These are phyloP conservation scores for Tuber calosporum DNA, from an alignment of 495 filamentous ascomycete species.

Conservation along the genomic window DNA sequence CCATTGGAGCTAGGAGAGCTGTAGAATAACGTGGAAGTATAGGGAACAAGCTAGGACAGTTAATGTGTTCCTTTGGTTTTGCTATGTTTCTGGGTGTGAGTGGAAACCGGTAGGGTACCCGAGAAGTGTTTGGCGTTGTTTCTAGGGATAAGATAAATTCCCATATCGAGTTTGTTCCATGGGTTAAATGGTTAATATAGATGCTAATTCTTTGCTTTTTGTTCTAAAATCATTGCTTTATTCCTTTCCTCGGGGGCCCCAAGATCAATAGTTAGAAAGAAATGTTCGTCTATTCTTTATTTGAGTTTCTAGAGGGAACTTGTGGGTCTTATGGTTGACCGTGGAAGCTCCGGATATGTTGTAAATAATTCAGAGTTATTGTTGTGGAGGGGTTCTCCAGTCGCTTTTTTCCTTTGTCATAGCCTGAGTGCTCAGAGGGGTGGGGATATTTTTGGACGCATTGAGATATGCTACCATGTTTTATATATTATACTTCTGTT, in stretches of 20 bases:
- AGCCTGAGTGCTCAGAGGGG: neutral
- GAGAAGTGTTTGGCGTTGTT: neutral
- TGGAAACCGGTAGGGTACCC: neutral
- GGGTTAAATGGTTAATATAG: neutral
- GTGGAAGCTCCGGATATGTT: neutral
- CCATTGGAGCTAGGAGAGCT: neutral
- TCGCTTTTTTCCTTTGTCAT: neutral
- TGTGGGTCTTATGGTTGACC: neutral
- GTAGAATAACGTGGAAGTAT: neutral
- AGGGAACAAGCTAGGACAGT: neutral
- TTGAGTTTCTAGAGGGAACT: neutral
- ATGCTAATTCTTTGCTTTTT: neutral
- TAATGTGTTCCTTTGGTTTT: neutral
- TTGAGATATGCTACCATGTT: neutral
- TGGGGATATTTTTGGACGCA: neutral
- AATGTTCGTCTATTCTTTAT: neutral
- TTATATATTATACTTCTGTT: neutral
- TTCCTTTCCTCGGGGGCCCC: neutral
- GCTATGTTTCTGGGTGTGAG: neutral
- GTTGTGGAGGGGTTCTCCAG: neutral
- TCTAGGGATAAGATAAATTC: neutral
- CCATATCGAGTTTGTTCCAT: neutral
- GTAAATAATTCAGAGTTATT: neutral
- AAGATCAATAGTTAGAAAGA: neutral
- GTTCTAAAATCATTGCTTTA: neutral